Evolutionary conservation across 768 basidiomycete genomes (phyloP).

Genomic region (Mycena venus): DNA sequence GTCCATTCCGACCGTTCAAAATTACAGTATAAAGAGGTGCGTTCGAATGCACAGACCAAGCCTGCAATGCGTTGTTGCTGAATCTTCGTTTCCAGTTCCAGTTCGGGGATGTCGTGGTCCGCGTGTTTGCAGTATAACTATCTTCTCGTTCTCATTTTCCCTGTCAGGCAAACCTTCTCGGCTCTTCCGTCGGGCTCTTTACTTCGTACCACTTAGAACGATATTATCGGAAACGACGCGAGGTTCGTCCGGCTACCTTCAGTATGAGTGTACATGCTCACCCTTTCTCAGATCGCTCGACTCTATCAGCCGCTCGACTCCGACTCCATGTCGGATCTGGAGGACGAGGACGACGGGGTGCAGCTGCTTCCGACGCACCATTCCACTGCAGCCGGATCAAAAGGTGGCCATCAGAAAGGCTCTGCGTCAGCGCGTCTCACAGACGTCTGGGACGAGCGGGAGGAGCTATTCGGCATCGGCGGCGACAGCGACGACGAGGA

Average conservation of each 20-base stretch:
- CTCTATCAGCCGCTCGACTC: conserved; percentile 81
- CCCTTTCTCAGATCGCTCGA: conserved; percentile 71
- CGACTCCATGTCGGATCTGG: conserved; percentile 64
- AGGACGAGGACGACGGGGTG: conserved; percentile 64
- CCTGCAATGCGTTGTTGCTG: conserved; percentile 61
- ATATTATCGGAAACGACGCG: conserved; percentile 83
- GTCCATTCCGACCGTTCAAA: background rate
- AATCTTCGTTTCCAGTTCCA: conserved; percentile 61
- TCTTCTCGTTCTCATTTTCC: conserved; percentile 15
- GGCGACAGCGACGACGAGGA: conserved; percentile 73
- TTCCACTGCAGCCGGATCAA: conserved; percentile 37
- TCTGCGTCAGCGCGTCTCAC: conserved; percentile 55
- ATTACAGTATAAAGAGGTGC: conserved; percentile 31
- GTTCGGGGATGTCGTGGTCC: conserved; percentile 77
- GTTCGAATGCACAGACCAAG: conserved; percentile 11
- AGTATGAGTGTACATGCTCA: background rate
- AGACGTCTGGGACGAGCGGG: conserved; percentile 84
- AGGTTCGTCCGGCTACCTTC: conserved; percentile 58
- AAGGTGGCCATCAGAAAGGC: conserved; percentile 43
- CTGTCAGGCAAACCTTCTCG: conserved; percentile 82
- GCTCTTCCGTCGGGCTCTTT: conserved; percentile 78
- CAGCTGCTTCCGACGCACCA: conserved; percentile 72
- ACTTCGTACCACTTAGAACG: conserved; percentile 77
- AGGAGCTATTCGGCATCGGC: conserved; percentile 80
- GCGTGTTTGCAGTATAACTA: conserved; percentile 38